Evolutionary conservation across 2,329 filamentous ascomycete genomes (phyloP).

Genomic region (Aspergillus costaricaensis): DNA sequence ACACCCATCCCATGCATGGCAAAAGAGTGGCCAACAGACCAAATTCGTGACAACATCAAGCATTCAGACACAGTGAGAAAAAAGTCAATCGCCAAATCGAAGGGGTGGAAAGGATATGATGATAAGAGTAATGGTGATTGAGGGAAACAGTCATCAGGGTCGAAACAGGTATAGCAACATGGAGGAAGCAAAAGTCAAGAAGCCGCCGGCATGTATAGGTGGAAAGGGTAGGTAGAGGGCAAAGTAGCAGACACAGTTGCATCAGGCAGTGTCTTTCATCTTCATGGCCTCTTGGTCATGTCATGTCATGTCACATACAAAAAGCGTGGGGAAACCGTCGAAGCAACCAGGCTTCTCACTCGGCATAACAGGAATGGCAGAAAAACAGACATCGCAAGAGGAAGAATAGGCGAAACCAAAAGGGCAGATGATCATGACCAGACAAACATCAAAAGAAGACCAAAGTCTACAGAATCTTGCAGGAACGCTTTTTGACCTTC

Average conservation of each 20-base stretch:
- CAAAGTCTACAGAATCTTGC: conserved; percentile 68
- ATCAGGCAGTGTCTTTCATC: neutral
- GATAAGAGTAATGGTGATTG: conserved; percentile 11
- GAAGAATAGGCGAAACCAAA: neutral
- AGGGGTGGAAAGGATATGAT: conserved; percentile 18
- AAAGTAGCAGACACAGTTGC: conserved; percentile 24
- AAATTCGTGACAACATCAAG: conserved; percentile 35
- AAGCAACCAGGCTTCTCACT: conserved; percentile 41
- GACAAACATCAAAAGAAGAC: neutral
- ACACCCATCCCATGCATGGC: conserved; percentile 45
- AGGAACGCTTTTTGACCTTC: conserved; percentile 84
- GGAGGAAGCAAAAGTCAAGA: conserved; percentile 24
- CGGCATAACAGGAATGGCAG: conserved; percentile 17
- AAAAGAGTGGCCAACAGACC: conserved; percentile 31
- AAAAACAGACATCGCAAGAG: conserved; percentile 9
- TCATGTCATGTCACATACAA: conserved; percentile 25
- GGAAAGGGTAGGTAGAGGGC: conserved; percentile 4
- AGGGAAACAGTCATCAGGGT: conserved; percentile 17
- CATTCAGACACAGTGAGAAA: conserved; percentile 13
- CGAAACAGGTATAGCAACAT: conserved; percentile 24
- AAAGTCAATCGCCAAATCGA: conserved; percentile 8
- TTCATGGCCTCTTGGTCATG: neutral
- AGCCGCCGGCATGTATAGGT: conserved; percentile 25
- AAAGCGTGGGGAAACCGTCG: conserved; percentile 24
- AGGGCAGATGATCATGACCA: conserved; percentile 2